Percentiles rank a stretch among this genome's conserved stretches.
These are phyloP conservation scores for Penicillium lividum DNA, from an alignment of 495 filamentous ascomycete genomes.

Conservation along the genomic window DNA sequence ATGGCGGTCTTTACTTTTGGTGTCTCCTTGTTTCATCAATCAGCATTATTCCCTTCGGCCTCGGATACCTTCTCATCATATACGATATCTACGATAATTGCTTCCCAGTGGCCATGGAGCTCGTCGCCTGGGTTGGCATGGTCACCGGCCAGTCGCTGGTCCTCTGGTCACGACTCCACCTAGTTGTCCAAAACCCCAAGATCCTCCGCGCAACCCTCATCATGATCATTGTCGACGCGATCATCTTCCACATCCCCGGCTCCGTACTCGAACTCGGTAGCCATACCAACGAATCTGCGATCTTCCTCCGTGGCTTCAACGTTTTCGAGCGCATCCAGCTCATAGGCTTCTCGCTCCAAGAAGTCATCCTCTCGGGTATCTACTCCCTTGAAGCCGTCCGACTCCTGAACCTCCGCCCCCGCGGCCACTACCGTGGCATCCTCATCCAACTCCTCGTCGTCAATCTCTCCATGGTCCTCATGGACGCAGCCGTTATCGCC, in stretches of 20 bases:
- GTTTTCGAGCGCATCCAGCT: slow-evolving; percentile 55
- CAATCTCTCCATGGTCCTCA: slow-evolving; percentile 47
- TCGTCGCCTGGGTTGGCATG: slow-evolving; percentile 58
- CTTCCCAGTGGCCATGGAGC: slow-evolving; percentile 38
- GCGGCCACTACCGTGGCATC: slow-evolving; percentile 33
- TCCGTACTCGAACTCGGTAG: slow-evolving; percentile 51
- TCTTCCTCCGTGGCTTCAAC: slow-evolving; percentile 32
- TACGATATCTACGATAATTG: slow-evolving; percentile 36
- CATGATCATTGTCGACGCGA: slow-evolving; percentile 57
- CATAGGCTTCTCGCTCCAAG: slow-evolving; percentile 51
- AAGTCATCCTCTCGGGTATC: slow-evolving; percentile 50
- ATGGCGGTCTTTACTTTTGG: slow-evolving; percentile 56
- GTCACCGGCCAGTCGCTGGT: slow-evolving; percentile 64
- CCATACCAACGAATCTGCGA: slow-evolving; percentile 33
- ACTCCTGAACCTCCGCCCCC: slow-evolving; percentile 41
- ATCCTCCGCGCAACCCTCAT: slow-evolving; percentile 48
- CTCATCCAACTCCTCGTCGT: slow-evolving; percentile 51
- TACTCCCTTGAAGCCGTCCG: slow-evolving; percentile 50
- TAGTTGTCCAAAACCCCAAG: slow-evolving; percentile 42
- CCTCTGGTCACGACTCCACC: slow-evolving; percentile 63
- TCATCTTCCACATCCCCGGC: slow-evolving; percentile 51
- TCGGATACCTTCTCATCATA: slow-evolving; percentile 57
- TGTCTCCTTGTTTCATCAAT: slow-evolving; percentile 49
- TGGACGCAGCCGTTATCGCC: slow-evolving; percentile 46
- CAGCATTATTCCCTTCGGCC: slow-evolving; percentile 52